Evolutionary conservation across 2,329 filamentous ascomycete species (phyloP).

Genomic region (Monilinia fructigena): DNA sequence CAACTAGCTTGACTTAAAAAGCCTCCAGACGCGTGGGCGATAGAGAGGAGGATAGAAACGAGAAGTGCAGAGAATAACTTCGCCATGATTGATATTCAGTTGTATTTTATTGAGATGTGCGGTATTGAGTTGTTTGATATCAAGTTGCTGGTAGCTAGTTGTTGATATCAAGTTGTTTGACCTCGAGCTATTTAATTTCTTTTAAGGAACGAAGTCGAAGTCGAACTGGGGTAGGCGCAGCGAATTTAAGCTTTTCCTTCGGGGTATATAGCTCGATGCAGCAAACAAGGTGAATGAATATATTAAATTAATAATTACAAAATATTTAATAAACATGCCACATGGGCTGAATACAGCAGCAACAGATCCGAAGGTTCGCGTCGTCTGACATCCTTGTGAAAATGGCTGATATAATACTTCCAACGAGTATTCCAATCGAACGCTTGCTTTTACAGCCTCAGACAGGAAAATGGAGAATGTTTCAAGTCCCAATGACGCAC

Average conservation of each 20-base stretch:
- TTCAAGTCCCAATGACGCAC: constrained; percentile 1
- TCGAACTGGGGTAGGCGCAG: constrained; percentile 3
- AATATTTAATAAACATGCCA: not conserved
- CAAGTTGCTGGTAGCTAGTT: not conserved
- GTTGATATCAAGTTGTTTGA: too few relatives aligned
- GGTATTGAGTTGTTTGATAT: not conserved
- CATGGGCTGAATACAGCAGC: constrained; percentile 1
- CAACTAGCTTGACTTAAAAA: constrained; percentile 2
- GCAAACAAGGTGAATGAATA: not conserved
- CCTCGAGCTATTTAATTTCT: not conserved
- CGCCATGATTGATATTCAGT: constrained; percentile 7
- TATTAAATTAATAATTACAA: not conserved
- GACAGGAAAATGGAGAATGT: constrained; percentile 9
- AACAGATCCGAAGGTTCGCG: not conserved
- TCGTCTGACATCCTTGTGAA: constrained; percentile 14
- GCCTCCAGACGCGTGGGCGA: constrained; percentile 5
- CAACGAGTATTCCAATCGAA: not conserved
- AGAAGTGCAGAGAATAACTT: constrained; percentile 5
- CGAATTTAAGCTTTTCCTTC: not conserved
- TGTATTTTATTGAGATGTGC: not conserved
- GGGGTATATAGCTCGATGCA: not conserved
- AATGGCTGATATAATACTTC: constrained; percentile 11
- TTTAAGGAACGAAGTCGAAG: not conserved
- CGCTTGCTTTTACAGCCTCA: constrained; percentile 8
- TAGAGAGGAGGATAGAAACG: not conserved